phyloP scores from a whole-genome alignment of 2,329 filamentous ascomycete genomes.

The Pestalotiopsis sp. region DNA sequence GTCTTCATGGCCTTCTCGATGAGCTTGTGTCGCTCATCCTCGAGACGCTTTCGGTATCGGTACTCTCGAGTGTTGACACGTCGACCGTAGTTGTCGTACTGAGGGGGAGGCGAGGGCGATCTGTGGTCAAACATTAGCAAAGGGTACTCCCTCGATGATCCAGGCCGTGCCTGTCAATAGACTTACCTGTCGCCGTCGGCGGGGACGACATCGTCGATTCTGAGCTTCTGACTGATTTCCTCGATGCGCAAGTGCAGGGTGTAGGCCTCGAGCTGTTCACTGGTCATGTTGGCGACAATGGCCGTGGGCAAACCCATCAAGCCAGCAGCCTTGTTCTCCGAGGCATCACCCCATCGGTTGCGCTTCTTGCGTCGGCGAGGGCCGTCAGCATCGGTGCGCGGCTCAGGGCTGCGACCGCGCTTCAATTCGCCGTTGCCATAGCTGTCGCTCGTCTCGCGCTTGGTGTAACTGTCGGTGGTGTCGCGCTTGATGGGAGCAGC shows the following conservation, averaged over 20 bases:
- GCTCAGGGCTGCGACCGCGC: constrained; percentile 90
- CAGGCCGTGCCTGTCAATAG: not conserved
- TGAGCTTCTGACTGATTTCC: constrained; percentile 98
- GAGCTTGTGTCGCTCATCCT: constrained; percentile 98
- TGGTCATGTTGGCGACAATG: constrained; percentile 97
- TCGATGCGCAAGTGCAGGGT: constrained; percentile 96
- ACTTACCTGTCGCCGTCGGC: constrained; percentile 92
- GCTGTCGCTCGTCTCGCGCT: constrained; percentile 44
- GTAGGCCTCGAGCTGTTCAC: constrained; percentile 96
- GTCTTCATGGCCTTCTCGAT: constrained; percentile 99
- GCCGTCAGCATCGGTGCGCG: constrained; percentile 74
- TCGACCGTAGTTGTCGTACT: constrained; percentile 99
- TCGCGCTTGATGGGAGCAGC: constrained; percentile 30
- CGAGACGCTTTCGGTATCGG: constrained; percentile 95
- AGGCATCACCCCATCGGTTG: constrained; percentile 96
- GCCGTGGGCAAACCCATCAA: constrained; percentile 96
- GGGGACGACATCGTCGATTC: constrained; percentile 98
- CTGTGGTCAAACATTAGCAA: constrained; percentile 46
- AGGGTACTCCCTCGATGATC: not conserved
- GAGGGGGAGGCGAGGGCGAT: constrained; percentile 91
- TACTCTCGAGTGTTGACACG: constrained; percentile 99
- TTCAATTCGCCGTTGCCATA: constrained; percentile 61
- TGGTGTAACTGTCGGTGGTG: constrained; percentile 25
- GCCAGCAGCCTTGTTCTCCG: constrained; percentile 97
- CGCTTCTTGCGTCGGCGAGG: constrained; percentile 94